Conservation (phyloP, 1,139 yeast species). For the Pichia sp. region DNA sequence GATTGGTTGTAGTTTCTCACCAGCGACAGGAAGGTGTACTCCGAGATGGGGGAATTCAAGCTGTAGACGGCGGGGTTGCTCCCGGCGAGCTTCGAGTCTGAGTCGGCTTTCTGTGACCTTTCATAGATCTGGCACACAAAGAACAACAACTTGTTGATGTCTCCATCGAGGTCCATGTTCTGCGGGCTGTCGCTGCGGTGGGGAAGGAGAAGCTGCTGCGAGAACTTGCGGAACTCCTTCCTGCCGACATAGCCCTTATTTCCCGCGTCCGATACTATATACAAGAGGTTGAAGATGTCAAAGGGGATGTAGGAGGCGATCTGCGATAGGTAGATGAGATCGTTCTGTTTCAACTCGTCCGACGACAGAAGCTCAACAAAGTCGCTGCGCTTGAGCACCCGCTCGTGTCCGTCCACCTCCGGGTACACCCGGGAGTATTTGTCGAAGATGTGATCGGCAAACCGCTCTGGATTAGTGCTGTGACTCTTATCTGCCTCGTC, state of each 20-base stretch:
- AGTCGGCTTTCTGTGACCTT: conserved; percentile 19
- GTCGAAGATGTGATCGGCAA: conserved; percentile 7
- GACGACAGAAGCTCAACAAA: conserved; percentile 24
- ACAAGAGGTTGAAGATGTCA: conserved; percentile 45
- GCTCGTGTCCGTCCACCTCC: conserved; percentile 20
- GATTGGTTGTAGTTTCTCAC: conserved; percentile 9
- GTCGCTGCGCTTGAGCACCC: conserved; percentile 27
- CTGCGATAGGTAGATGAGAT: conserved; percentile 24
- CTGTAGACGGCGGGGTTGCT: conserved; percentile 24
- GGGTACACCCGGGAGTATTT: conserved; percentile 25
- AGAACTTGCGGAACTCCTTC: conserved; percentile 57
- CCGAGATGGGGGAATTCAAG: conserved; percentile 8
- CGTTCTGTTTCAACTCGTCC: conserved; percentile 20
- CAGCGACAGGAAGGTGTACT: conserved; percentile 1
- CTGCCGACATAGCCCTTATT: conserved; percentile 59
- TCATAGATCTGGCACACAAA: conserved; percentile 38
- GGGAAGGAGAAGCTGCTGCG: conserved; percentile 46
- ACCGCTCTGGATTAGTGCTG: not conserved
- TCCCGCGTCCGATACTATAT: conserved; percentile 59
- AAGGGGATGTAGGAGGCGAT: conserved; percentile 27
- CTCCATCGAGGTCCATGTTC: conserved; percentile 39
- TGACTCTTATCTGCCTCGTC: not conserved
- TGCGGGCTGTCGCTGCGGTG: not conserved
- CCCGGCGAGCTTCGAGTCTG: not conserved
- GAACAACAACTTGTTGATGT: conserved; percentile 37